These are phyloP conservation scores for Fusarium protoensiforme DNA, from an alignment of 2,329 filamentous ascomycete genomes.

Conservation along the genomic window DNA sequence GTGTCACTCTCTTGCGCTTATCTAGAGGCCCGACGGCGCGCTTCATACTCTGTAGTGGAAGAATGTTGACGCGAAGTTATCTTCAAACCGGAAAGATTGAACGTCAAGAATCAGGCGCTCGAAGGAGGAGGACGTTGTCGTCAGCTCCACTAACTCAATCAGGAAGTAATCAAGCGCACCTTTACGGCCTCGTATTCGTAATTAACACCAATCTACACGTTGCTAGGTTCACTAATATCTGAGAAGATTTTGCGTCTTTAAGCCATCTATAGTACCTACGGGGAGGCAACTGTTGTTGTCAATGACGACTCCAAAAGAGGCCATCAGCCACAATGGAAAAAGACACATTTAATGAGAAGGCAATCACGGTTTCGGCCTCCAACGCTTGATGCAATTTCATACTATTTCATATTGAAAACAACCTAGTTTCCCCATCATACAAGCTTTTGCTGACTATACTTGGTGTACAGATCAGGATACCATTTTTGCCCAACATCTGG, in stretches of 20 bases:
- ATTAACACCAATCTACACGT: neutral
- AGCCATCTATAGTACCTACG: neutral
- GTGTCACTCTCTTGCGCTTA: constrained; percentile 35
- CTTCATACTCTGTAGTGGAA: neutral
- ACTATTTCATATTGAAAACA: neutral
- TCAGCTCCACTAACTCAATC: neutral
- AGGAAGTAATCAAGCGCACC: constrained; percentile 26
- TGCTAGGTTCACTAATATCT: neutral
- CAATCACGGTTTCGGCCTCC: fast-evolving
- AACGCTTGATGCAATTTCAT: neutral
- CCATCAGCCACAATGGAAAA: too few relatives aligned
- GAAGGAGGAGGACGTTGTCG: neutral
- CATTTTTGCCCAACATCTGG: constrained; percentile 7
- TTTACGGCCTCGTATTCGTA: neutral
- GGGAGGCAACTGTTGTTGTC: too few relatives aligned
- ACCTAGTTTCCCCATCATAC: neutral
- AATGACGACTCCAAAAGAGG: too few relatives aligned
- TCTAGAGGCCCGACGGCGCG: constrained; percentile 42
- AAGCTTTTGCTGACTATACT: constrained; percentile 8
- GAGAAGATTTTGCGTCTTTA: neutral
- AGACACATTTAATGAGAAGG: neutral
- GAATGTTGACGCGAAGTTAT: neutral
- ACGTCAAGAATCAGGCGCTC: neutral
- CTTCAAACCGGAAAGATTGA: neutral
- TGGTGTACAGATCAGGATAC: constrained; percentile 10